Evolutionary conservation across 2,329 filamentous ascomycete genomes (phyloP).

Genomic region (Arthrobotrys conoides): DNA sequence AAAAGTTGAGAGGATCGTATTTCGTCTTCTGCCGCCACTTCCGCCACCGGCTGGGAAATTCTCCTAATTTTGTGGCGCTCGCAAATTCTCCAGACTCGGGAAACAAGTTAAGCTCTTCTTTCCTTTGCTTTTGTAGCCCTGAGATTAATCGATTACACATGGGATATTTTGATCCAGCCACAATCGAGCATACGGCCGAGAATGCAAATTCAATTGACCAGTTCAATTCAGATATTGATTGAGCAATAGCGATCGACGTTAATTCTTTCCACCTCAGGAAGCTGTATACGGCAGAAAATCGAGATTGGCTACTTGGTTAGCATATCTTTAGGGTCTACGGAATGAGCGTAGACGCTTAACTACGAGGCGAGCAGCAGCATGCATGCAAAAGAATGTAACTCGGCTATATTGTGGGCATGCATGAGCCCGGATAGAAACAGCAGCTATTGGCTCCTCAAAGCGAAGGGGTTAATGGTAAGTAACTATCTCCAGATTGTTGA

Average conservation of each 20-base stretch:
- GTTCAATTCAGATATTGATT: conserved; percentile 34
- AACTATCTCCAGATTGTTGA: conserved; percentile 44
- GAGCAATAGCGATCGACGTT: conserved; percentile 39
- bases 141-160: conserved; percentile 36
- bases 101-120: conserved; percentile 33
- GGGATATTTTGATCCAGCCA: not conserved
- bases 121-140: conserved; percentile 13
- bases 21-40: conserved; percentile 49
- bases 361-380: conserved; percentile 46
- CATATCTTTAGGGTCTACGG: conserved; percentile 36
- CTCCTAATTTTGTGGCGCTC: conserved; percentile 60
- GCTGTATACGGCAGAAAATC: conserved; percentile 52
- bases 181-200: conserved; percentile 28
- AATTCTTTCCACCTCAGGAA: conserved; percentile 42
- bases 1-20: conserved; percentile 27
- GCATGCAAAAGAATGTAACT: conserved; percentile 52
- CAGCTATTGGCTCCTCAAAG: conserved; percentile 32
- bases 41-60: conserved; percentile 58
- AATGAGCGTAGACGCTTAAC: conserved; percentile 48
- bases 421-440: conserved; percentile 36
- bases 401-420: conserved; percentile 59
- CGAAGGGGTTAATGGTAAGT: conserved; percentile 18
- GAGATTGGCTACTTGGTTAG: conserved; percentile 25
- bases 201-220: conserved; percentile 23
- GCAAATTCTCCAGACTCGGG: conserved; percentile 35